A percentile compares a stretch with the other conserved stretches of the same genome.
These are phyloP conservation scores for Fusarium compactum DNA, from an alignment of 2,329 filamentous ascomycete species.

Conservation along the genomic window DNA sequence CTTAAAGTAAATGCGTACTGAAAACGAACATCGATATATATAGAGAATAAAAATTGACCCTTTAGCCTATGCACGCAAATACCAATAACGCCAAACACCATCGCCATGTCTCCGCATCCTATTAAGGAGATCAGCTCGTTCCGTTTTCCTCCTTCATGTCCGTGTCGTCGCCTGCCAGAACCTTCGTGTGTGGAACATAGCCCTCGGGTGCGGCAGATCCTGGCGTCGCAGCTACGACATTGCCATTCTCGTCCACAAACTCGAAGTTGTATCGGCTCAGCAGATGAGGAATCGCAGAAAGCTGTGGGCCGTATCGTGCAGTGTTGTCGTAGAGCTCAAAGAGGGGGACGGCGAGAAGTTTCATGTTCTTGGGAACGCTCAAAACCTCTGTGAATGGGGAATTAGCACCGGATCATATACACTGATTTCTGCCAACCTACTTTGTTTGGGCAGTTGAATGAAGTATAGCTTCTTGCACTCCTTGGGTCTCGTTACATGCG, in stretches of 20 bases:
- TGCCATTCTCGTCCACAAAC: constrained; percentile 92
- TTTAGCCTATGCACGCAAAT: constrained; percentile 28
- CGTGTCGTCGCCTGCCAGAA: constrained; percentile 72
- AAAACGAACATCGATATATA: constrained; percentile 14
- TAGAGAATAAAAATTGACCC: constrained; percentile 31
- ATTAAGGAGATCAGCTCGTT: constrained; percentile 45
- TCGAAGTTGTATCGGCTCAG: constrained; percentile 97
- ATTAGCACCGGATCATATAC: constrained; percentile 3
- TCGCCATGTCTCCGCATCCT: constrained; percentile 48
- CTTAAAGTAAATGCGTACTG: constrained; percentile 30
- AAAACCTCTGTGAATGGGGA: constrained; percentile 76
- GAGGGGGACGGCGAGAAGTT: constrained; percentile 93
- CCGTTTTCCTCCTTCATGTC: constrained; percentile 68
- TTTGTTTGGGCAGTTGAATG: constrained; percentile 91
- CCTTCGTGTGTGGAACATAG: constrained; percentile 73
- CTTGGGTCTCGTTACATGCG: constrained; percentile 95
- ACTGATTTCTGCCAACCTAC: constrained; percentile 59
- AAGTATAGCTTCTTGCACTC: constrained; percentile 99
- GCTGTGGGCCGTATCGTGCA: constrained; percentile 91
- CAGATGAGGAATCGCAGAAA: constrained; percentile 95
- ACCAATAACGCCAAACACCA: constrained; percentile 53
- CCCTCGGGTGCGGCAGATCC: constrained; percentile 71
- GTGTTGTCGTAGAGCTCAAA: constrained; percentile 99
- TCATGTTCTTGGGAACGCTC: constrained; percentile 99
- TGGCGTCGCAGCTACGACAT: constrained; percentile 86